These are phyloP conservation scores for Amanita brunnescens DNA, from an alignment of 768 basidiomycete genomes.

Conservation along the genomic window DNA sequence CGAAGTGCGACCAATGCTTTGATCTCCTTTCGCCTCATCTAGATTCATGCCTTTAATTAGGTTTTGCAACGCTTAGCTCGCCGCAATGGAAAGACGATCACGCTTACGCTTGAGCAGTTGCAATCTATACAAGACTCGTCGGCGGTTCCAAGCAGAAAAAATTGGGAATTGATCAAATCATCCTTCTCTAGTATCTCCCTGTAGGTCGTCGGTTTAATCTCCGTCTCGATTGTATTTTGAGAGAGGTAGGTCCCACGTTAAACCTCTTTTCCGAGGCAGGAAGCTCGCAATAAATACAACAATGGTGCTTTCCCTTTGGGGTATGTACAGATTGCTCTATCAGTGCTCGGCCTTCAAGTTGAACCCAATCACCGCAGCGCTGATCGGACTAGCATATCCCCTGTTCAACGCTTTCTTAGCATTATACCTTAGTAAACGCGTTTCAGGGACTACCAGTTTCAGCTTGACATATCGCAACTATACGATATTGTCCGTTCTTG, in stretches of 20 bases:
- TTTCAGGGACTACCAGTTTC: conserved; percentile 17
- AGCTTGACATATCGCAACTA: conserved; percentile 38
- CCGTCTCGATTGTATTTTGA: neutral
- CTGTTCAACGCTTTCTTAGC: conserved; percentile 46
- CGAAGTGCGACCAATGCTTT: conserved; percentile 18
- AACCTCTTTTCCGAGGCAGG: conserved; percentile 37
- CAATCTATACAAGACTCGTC: conserved; percentile 18
- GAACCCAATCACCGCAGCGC: conserved; percentile 12
- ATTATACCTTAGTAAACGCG: conserved; percentile 32
- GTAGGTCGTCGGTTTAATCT: conserved; percentile 20
- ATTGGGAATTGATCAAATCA: conserved; percentile 21
- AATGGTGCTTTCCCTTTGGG: conserved; percentile 45
- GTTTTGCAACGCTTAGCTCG: conserved; percentile 40
- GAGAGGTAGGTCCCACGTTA: conserved; percentile 34
- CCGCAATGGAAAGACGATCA: conserved; percentile 36
- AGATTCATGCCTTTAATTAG: conserved; percentile 15
- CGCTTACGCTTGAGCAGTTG: conserved; percentile 38
- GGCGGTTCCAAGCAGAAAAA: conserved; percentile 13
- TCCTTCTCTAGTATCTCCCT: conserved; percentile 31
- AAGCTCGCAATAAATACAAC: conserved; percentile 37
- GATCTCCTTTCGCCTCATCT: neutral
- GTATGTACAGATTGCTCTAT: conserved; percentile 18
- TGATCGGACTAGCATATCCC: conserved; percentile 41
- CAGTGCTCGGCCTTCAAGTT: neutral
- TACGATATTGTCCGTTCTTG: conserved; percentile 36